phyloP scores from a whole-genome alignment of 306 rosid species.

The Cicer arietinum region DNA sequence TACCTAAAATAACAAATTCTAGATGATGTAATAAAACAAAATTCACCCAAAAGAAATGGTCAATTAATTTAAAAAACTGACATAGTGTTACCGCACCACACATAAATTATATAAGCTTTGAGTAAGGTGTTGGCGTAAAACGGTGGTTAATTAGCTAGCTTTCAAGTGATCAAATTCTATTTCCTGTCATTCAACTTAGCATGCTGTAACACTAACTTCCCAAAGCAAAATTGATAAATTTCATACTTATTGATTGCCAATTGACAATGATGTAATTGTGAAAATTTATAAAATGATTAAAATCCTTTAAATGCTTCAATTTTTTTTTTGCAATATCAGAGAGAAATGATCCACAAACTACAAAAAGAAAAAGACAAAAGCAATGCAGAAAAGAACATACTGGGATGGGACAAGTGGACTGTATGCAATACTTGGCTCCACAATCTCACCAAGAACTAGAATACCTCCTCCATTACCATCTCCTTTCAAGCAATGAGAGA shows the following conservation, averaged over 20 bases:
- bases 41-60: neutral
- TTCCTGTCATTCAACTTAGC: slow-evolving; percentile 17
- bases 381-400: slow-evolving; percentile 69
- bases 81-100: neutral
- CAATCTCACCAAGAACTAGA: slow-evolving; percentile 95
- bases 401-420: slow-evolving; percentile 95
- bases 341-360: neutral
- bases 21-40: slow-evolving; percentile 5
- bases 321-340: neutral
- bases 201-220: slow-evolving; percentile 6
- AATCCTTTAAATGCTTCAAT: neutral
- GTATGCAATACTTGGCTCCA: slow-evolving; percentile 91
- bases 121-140: neutral
- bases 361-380: slow-evolving; percentile 36
- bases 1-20: slow-evolving; percentile 10
- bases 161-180: slow-evolving; percentile 26
- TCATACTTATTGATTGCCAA: slow-evolving; percentile 1
- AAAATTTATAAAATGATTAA: slow-evolving; percentile 9
- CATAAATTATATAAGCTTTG: slow-evolving; percentile 3
- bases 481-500: slow-evolving; percentile 95
- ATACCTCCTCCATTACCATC: slow-evolving; percentile 93
- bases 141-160: neutral
- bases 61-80: slow-evolving; percentile 10
- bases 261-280: neutral
- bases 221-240: slow-evolving; percentile 10